These are phyloP conservation scores for Endothia cerciana DNA, from an alignment of 2,329 filamentous ascomycete species.

Conservation along the genomic window DNA sequence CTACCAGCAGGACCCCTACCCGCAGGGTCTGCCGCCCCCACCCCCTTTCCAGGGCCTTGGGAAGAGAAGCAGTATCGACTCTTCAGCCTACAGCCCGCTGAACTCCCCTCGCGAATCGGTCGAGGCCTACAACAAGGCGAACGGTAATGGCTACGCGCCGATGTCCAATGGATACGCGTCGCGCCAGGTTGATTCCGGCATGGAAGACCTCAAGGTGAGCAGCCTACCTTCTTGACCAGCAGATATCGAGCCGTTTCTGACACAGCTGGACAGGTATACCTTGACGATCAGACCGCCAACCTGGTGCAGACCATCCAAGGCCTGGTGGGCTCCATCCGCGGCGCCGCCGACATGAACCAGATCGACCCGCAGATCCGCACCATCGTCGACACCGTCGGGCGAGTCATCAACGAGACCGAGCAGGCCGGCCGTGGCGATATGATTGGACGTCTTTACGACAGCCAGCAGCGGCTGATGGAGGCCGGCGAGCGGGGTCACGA, in stretches of 20 bases:
- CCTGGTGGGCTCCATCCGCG: constrained; percentile 74
- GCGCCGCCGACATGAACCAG: constrained; percentile 63
- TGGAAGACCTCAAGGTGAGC: constrained; percentile 55
- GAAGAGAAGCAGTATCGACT: constrained; percentile 65
- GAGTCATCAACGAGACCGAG: constrained; percentile 70
- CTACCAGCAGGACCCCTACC: constrained; percentile 41
- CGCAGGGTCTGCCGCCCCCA: constrained; percentile 49
- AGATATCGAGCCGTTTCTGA: neutral
- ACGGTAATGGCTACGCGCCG: constrained; percentile 43
- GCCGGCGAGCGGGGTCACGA: constrained; percentile 64
- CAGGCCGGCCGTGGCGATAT: constrained; percentile 58
- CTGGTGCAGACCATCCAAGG: constrained; percentile 81
- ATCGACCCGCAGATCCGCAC: constrained; percentile 72
- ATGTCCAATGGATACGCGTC: constrained; percentile 45
- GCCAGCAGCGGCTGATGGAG: constrained; percentile 67
- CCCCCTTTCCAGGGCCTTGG: constrained; percentile 63
- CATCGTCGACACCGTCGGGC: constrained; percentile 72
- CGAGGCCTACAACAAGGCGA: constrained; percentile 44
- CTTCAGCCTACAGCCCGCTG: constrained; percentile 75
- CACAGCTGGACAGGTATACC: constrained; percentile 61
- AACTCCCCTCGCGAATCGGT: constrained; percentile 68
- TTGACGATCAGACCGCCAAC: constrained; percentile 80
- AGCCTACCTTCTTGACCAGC: neutral
- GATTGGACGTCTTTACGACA: constrained; percentile 61
- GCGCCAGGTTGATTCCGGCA: constrained; percentile 42